Conservation (phyloP, 306 rosid genomes). For the Betula pendula region DNA sequence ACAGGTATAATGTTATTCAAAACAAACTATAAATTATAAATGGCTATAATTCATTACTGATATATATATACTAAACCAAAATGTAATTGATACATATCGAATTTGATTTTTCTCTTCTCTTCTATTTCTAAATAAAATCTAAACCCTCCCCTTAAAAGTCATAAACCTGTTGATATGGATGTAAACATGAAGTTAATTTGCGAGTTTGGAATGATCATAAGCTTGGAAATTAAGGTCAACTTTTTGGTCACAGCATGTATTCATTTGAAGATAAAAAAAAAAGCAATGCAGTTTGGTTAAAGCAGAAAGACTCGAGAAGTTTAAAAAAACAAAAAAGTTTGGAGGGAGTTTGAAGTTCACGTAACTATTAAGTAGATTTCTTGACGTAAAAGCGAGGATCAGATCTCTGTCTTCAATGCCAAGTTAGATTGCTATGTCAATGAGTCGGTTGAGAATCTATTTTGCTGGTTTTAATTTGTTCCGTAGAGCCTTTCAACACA, state of each 20-base stretch:
- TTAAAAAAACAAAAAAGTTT: constrained; percentile 5
- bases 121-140: too few species aligned
- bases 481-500: constrained; percentile 20
- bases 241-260: not conserved
- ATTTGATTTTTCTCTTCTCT: too few species aligned
- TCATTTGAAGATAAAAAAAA: not conserved
- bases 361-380: constrained; percentile 44
- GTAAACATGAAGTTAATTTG: too few species aligned
- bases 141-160: too few species aligned
- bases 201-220: too few species aligned
- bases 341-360: constrained; percentile 48
- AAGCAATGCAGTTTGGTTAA: not conserved
- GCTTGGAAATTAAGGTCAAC: too few species aligned
- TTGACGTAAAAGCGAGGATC: constrained; percentile 60
- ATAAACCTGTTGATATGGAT: too few species aligned
- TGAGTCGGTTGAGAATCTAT: constrained; percentile 11
- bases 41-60: too few species aligned
- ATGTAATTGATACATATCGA: too few species aligned
- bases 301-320: not conserved
- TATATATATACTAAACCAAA: too few species aligned
- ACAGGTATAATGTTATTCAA: too few species aligned
- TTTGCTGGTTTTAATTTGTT: constrained; percentile 7
- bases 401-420: constrained; percentile 29
- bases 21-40: too few species aligned
- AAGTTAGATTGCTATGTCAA: not conserved